Base-by-base conservation (phyloP, 2,329 filamentous ascomycete species). In the Conoideocrella luteorostrata region DNA sequence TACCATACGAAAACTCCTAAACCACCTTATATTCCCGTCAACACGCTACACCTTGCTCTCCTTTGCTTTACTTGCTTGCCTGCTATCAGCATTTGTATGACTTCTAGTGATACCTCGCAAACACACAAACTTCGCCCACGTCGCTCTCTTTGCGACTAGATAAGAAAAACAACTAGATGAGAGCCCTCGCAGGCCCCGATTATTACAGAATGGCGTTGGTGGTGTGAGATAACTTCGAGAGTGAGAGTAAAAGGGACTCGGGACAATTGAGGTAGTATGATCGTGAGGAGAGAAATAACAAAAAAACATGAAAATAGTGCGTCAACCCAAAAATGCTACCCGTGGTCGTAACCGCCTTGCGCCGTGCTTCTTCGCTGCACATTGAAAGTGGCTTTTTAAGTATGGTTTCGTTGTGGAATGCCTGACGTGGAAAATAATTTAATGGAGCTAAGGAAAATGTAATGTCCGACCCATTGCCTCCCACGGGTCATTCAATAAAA, bases 301-400 rank as follows among this genome's bases (percentile, higher is more conserved):
- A 52, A 47, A 56, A 51, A 47, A 48, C 55, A 59, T 55, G 57
- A 60, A 50, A 64, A 22, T 43, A 35, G 34, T 39, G 44, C 39
- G 35, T 43, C 23, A 42, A 38, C 59, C 60, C 60, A 65, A 66
- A n/a, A 38, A 32, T 63, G 62, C 60, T 61, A 55, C 54, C 62
- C 58, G 57, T 52, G 34, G n/a, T 46, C 54, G 60, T 62, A 52
- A 57, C 60, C 61, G 56, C 56, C 57, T 48, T 62, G 62, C 64
- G 62, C 62, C 59, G 55, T 62, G 59, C 58, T 62, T n/a, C n/a
- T n/a, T 63, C 60, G 62, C 63, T 61, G 56, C 57, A 63, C 59
- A 57, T 57, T 58, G 56, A 59, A 60, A 54, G 50, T 55, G 50
- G 54, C 53, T 62, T 30, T 44, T 30, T 44, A 52, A 59, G 46